Base-by-base conservation (phyloP, 148 eudicot genomes). In the Heliamphora exappendiculata region DNA sequence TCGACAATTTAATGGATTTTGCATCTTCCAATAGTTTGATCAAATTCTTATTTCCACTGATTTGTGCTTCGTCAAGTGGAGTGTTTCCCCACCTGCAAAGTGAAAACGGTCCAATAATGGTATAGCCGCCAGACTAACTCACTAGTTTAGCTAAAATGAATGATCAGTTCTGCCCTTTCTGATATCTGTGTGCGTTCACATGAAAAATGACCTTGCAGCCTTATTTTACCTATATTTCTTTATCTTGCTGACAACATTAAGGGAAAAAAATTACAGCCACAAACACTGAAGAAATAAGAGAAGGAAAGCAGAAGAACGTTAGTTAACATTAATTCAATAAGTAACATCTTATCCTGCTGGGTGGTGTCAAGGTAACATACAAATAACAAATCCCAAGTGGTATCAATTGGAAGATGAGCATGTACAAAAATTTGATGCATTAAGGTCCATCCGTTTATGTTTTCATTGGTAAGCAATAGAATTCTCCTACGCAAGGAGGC, bases 11-110 rank as follows among this genome's bases (percentile, higher is more conserved):
- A 80, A 75, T 84, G 41, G 79, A 78, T 72, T 85, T 90, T 53
- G 96, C 90, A 68, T 83, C 86, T 86, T 92, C 97, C 22, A 94
- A 66, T 44, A 94, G 85, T 79, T 83, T 82, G 63, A 92, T 90
- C 87, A 92, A 75, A 57, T 80, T 86, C 72, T 80, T 84, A 76
- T 88, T 87, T 76, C 95, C 92, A 60, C 84, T 83, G 78, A 72
- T 73, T 51, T 80, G 77, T 22, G 84, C 89, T 80, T 90, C 95
- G 77, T 87, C 89, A 20, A 90, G 76, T 16, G 95, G 89, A 51
- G 90, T 88, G 80, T 87, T 86, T 69, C 89, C 95, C 95, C 92
- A 88, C 77, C 95, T 90, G 82, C 69, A 79, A 16, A 82, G 58
- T 14, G 28, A 13, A 72, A 34, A 67, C 9, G 26, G 16, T 13